Base-by-base conservation (phyloP, 1,284 basidiomycete genomes). In the Macrocystidia cucumis region DNA sequence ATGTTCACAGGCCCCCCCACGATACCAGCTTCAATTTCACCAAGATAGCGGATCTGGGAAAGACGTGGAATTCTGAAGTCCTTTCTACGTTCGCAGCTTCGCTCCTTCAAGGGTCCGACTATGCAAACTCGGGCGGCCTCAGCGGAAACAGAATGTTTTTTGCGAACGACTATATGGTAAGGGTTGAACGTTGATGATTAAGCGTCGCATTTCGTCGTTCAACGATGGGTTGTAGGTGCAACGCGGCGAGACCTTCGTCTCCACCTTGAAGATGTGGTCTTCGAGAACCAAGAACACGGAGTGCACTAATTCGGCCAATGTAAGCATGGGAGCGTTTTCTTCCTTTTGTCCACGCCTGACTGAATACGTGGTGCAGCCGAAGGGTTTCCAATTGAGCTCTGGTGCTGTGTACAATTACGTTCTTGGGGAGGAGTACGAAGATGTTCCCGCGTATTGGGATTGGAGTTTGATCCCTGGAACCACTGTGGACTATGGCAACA, bases 381-480 rank as follows among this genome's bases (percentile, higher is more conserved):
- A 68, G 11, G 78, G 77, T 0, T 79, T 80, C 54, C 77, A 81
- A 45, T 59, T 82, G 2, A 63, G 74, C 1, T 76, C 81, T 41
- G 79, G 78, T 2, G 67, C 69, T 0, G 46, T 72, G 2, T 79
- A 75, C 52, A 76, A 68, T 8, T 75, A 81, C 49, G 44, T 74
- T 13, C 55, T 56, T 11, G 79, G 78, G 1, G 58, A 68, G 39
- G 78, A 83, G 52, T 81, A 81, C 50, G 71, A 75, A 49, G 77
- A 83, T 47, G 78, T 78, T 16, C 60, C 68, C 16, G 76, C 71
- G 0, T 62, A 68, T 0, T 80, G 77, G 77, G 75, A 83, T 47
- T 83, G 78, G 78, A 71, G 78, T 43, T 52, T 79, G 12, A 72
- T 81, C 16, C 78, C 79, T 2, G 78, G 78, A 1, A 79, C 59